A percentile compares a stretch with the other conserved stretches of the same genome.
Evolutionary conservation across 768 basidiomycete genomes (phyloP).

Genomic region (Serendipita sp.): DNA sequence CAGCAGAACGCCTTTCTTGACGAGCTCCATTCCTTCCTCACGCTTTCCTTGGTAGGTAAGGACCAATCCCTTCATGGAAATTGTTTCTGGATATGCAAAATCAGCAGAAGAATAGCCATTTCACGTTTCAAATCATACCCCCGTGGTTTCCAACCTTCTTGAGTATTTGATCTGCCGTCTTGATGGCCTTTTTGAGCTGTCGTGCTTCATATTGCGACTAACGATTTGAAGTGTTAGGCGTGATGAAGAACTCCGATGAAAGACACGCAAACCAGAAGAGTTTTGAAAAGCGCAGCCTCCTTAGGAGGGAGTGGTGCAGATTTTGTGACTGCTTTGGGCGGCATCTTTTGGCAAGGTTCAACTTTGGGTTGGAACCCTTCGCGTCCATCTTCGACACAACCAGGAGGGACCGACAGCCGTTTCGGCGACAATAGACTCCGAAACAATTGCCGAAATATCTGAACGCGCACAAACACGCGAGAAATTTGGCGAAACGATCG

Average conservation of each 20-base stretch:
- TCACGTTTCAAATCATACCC: constrained; percentile 39
- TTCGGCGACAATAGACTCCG: too few species aligned
- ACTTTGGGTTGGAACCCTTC: background rate
- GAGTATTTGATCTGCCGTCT: constrained; percentile 83
- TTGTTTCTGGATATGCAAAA: constrained; percentile 44
- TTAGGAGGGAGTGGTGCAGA: constrained; percentile 52
- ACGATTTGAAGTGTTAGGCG: constrained; percentile 12
- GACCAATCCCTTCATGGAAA: constrained; percentile 92
- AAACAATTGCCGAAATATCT: too few species aligned
- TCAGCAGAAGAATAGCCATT: background rate
- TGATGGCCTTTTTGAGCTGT: constrained; percentile 76
- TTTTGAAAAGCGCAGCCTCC: constrained; percentile 72
- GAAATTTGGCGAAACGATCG: too few species aligned
- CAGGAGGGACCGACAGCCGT: background rate
- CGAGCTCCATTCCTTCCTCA: constrained; percentile 67
- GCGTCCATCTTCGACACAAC: background rate
- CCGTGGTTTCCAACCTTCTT: constrained; percentile 95
- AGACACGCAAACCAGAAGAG: constrained; percentile 39
- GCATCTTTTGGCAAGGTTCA: constrained; percentile 6
- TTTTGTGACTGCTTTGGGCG: constrained; percentile 21
- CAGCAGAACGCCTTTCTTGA: constrained; percentile 66
- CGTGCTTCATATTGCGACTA: constrained; percentile 61
- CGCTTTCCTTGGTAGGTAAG: constrained; percentile 62
- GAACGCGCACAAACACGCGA: too few species aligned
- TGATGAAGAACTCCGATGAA: background rate